A percentile compares a stretch with the other conserved stretches of the same genome.
phyloP scores from a whole-genome alignment of 257 asterid genomes.

The Salvia splendens region DNA sequence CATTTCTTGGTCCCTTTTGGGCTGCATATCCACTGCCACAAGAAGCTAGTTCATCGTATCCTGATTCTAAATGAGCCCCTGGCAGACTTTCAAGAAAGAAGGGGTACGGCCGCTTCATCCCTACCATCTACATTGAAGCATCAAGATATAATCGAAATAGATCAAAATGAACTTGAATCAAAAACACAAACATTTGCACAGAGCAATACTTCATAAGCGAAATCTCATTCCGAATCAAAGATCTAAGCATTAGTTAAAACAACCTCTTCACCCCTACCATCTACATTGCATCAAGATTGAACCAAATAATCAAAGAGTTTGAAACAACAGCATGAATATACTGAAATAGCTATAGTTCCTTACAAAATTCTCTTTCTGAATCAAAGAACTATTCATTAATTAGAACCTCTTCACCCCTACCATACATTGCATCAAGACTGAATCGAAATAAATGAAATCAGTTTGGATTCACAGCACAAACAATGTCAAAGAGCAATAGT shows the following conservation, averaged over 20 bases:
- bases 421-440: too few species aligned
- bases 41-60: conserved; percentile 46
- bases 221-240: too few species aligned
- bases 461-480: too few species aligned
- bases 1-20: conserved; percentile 40
- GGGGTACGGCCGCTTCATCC: conserved; percentile 59
- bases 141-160: conserved; percentile 7
- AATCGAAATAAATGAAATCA: too few species aligned
- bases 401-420: too few species aligned
- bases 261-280: conserved; percentile 54
- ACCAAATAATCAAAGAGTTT: not conserved
- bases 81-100: conserved; percentile 48
- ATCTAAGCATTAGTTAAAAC: too few species aligned
- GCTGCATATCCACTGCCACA: conserved; percentile 41
- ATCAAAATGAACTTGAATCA: not conserved
- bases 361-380: too few species aligned
- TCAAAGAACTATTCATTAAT: too few species aligned
- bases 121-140: conserved; percentile 47
- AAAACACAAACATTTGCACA: not conserved
- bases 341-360: not conserved
- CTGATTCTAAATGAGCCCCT: conserved; percentile 41
- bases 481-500: too few species aligned
- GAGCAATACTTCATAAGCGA: too few species aligned
- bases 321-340: not conserved
- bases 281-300: conserved; percentile 39